Base-by-base conservation (phyloP, 805 yeast genomes). In the Ogataea degrootiae region DNA sequence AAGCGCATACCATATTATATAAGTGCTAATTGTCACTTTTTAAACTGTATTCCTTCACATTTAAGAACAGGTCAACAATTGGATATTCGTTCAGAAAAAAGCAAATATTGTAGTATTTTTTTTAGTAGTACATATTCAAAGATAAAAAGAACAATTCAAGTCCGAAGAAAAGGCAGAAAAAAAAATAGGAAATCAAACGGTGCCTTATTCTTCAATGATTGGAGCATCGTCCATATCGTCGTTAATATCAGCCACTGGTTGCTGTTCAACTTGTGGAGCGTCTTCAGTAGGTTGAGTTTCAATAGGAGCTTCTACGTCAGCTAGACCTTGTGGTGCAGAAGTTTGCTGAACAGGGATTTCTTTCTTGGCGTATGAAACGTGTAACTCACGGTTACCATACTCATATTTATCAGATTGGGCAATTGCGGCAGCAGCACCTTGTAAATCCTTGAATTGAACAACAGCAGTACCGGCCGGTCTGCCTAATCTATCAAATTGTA, bases 381-480 rank as follows among this genome's bases (percentile, higher is more conserved):
- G 72, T 55, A 91, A 70, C 52, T 77, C 80, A 58, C 96, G 82
- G 38, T 84, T 87, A 57, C 97, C 98, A 61, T 91, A 92, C 50
- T 76, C 80, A 69, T 91, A 92, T 44, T 81, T 82, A 61, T 87
- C 76, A 59, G 94, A 76, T 67, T 85, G 86, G 40, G 72, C 72
- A 55, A 92, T 81, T 43, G 96, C 92, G 42, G 74, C 69, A 42
- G 81, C 85, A 1, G 97, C 96, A 51, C 79, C 74, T 34, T 78
- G 87, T 31, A 72, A 75, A 46, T 74, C 72, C 50, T 77, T 83
- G 62, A 87, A 87, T 63, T 83, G 79, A 39, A 92, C 90, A 43
- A 89, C 90, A n/a, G 96, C 97, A 53, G 75, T 70, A 31, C 97
- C 98, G 1, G 84, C 73, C 16, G 96, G 81, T 60, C 82, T 76